Base-by-base conservation (phyloP, 148 eudicot species). In the Simmondsia chinensis region DNA sequence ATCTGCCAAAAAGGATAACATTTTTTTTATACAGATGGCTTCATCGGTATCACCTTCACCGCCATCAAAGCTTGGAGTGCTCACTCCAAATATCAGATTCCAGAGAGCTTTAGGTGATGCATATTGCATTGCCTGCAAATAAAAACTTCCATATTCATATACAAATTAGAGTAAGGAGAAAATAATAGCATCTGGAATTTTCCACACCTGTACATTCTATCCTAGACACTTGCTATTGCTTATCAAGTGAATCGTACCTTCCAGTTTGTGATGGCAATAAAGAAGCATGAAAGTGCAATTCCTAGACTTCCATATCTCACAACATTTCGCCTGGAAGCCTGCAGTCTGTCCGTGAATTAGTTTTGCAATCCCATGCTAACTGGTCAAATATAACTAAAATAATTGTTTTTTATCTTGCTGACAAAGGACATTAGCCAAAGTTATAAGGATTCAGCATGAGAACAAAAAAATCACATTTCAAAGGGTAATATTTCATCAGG, bases 21-120 rank as follows among this genome's bases (percentile, higher is more conserved):
- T n/a, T n/a, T n/a, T n/a, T n/a, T n/a, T n/a, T n/a, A n/a, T n/a
- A n/a, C n/a, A n/a, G n/a, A n/a, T n/a, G n/a, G n/a, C n/a, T 16
- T 27, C 12, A 29, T 3, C 3, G 11, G 20, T 31, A 73, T 54
- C 42, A 80, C 95, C 97, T 72, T 68, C 71, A 30, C 74, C 51
- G 40, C 48, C 56, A 59, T 53, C 57, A 51, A 81, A 70, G 52
- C 70, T 48, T 28, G 93, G 85, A 54, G 46, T 72, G 45, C 52
- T 28, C 23, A 65, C 78, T 54, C 97, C 97, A 72, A 78, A 74
- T 54, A 79, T 44, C 16, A 59, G 49, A 62, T 81, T 89, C 97
- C 97, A 89, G 19, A 89, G 43, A 57, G 97, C 97, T 72, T 89
- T 89, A 37, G 88, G 94, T 64, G 97, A 89, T 55, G 88, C 73